Percentiles rank a stretch among this genome's conserved stretches.
Evolutionary conservation across 176 grass and related monocot species (phyloP).

Genomic region (Echinochloa phyllopogon): DNA sequence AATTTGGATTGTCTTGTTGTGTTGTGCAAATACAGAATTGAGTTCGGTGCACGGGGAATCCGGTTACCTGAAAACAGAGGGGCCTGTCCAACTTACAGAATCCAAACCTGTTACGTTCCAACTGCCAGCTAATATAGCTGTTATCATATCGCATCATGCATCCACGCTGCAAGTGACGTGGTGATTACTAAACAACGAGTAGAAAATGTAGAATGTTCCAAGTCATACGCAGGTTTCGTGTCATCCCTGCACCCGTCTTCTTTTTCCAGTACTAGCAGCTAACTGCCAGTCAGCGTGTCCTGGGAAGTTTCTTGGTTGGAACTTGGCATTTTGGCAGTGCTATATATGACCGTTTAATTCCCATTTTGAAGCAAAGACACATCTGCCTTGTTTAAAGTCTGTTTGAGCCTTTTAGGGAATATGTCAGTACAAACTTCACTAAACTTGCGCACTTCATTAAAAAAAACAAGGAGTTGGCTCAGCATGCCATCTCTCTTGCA

Average conservation of each 20-base stretch:
- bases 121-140: conserved; percentile 1
- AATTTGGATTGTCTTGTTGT: background rate
- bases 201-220: background rate
- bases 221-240: background rate
- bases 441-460: background rate
- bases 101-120: background rate
- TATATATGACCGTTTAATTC: background rate
- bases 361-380: background rate
- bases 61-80: background rate
- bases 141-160: background rate
- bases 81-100: background rate
- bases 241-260: background rate
- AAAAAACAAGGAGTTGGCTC: no score
- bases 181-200: background rate
- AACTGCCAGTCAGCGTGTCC: background rate
- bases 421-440: background rate
- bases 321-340: background rate
- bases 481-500: no score
- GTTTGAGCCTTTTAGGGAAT: background rate
- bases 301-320: conserved; percentile 26
- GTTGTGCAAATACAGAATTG: background rate
- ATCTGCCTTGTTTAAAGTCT: background rate
- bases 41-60: background rate
- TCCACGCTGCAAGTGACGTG: background rate
- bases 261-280: background rate